These are phyloP conservation scores for Coccinonectria pachysandricola DNA, from an alignment of 2,329 filamentous ascomycete species.

Conservation along the genomic window DNA sequence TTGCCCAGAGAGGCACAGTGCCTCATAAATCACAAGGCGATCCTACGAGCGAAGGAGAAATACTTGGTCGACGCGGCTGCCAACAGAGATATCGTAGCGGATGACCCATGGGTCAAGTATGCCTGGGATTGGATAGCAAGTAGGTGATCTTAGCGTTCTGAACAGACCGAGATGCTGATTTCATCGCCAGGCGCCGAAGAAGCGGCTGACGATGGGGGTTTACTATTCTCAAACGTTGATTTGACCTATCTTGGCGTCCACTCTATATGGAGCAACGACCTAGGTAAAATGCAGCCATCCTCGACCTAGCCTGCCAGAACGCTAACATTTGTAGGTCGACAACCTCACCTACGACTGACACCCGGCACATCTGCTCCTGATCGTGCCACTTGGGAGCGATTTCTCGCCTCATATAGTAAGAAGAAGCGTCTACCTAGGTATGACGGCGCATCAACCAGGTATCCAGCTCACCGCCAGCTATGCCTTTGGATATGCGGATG, in stretches of 20 bases:
- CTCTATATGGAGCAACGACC: slow-evolving; percentile 59
- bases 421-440: slow-evolving; percentile 52
- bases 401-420: slow-evolving; percentile 53
- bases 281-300: slow-evolving; percentile 36
- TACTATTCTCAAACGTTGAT: slow-evolving; percentile 59
- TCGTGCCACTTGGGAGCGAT: slow-evolving; percentile 46
- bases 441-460: slow-evolving; percentile 51
- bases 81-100: slow-evolving; percentile 57
- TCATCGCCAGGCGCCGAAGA: slow-evolving; percentile 49
- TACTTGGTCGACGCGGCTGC: slow-evolving; percentile 54
- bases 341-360: slow-evolving; percentile 36
- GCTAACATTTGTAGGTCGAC: slow-evolving; percentile 33
- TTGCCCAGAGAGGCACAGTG: slow-evolving; percentile 41
- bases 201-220: slow-evolving; percentile 55
- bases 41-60: slow-evolving; percentile 49
- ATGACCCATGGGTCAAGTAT: slow-evolving; percentile 65
- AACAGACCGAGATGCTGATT: no score
- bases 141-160: slow-evolving; percentile 32
- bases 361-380: slow-evolving; percentile 37
- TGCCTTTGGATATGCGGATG: slow-evolving; percentile 67
- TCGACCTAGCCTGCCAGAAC: background rate
- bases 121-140: slow-evolving; percentile 70
- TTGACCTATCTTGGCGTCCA: slow-evolving; percentile 66
- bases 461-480: slow-evolving; percentile 60
- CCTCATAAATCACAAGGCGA: slow-evolving; percentile 46